Base-by-base conservation (phyloP, 108 stramenopile genomes). In the Cyclotella cryptica region DNA sequence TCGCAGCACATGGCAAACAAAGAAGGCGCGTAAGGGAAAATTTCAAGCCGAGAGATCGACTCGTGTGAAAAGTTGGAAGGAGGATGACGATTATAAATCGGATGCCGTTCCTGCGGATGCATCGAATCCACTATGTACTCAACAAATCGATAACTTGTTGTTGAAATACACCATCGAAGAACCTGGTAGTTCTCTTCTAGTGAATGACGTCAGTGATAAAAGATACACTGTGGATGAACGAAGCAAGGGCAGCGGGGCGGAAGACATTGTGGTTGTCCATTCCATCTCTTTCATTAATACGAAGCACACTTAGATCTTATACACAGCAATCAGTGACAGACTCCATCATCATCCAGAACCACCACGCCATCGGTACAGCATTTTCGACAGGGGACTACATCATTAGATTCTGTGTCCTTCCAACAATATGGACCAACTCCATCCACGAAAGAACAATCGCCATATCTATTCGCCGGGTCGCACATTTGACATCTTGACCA, bases 101-200 rank as follows among this genome's bases (percentile, higher is more conserved):
- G 59, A 41, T 39, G 57, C 2, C 18, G 51, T 35, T 5, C 35
- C 35, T 35, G 35, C 44, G 43, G 64, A 19, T 26, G 47, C n/a
- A 29, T 27, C 17, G 46, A 54, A 63, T 11, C 15, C 68, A 10
- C 54, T 60, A 26, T 95, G 94, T 60, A 92, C 92, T 8, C 94
- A 95, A 64, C 94, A 92, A 74, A 69, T 95, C 10, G 94, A 95
- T 78, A 92, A 91, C 75, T 69, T 95, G 39, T 64, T 95, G 47
- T 69, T 95, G 35, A 57, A 85, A 28, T 95, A 83, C 60, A 74
- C 74, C 12, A 85, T 95, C 7, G 73, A 81, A 63, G 83, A 72
- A 45, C 81, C 83, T 0, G 63, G 62, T 29, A 72, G 57, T 52
- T 65, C 22, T 84, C 80, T 11, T 2, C 43, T 84, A 42, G 79